These are phyloP conservation scores for Akanthomyces lecanii DNA, from an alignment of 2,329 filamentous ascomycete species.

Conservation along the genomic window DNA sequence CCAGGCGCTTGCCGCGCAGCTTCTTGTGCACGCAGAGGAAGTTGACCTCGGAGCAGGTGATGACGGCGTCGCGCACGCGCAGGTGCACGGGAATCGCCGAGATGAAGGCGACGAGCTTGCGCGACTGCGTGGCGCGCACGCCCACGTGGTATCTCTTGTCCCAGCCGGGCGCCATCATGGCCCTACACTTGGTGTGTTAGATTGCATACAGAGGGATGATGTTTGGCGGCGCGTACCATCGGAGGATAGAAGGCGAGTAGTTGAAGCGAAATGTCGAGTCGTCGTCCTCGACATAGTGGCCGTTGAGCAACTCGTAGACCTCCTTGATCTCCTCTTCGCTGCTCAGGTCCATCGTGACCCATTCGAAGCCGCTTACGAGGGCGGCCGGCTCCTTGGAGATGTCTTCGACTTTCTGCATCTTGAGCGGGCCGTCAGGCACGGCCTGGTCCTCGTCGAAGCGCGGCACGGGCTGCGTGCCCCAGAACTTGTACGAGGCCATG, in stretches of 20 bases:
- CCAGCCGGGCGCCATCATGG: constrained; percentile 92
- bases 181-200: constrained; percentile 50
- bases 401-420: constrained; percentile 70
- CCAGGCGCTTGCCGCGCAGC: constrained; percentile 84
- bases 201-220: neutral
- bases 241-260: constrained; percentile 83
- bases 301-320: constrained; percentile 84
- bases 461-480: constrained; percentile 94
- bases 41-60: constrained; percentile 90
- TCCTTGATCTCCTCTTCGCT: constrained; percentile 77
- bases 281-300: constrained; percentile 96
- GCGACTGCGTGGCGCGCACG: constrained; percentile 76
- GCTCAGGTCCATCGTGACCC: constrained; percentile 84
- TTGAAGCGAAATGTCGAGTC: constrained; percentile 98
- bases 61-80: constrained; percentile 68
- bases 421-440: constrained; percentile 76
- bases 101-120: constrained; percentile 91
- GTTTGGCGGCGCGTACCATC: constrained; percentile 59
- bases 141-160: constrained; percentile 92
- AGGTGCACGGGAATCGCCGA: constrained; percentile 85
- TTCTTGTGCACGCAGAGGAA: constrained; percentile 99
- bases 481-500: constrained; percentile 97
- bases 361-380: constrained; percentile 82
- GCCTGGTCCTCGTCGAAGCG: constrained; percentile 63
- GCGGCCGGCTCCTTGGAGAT: constrained; percentile 73